Base-by-base conservation (phyloP, 2,329 filamentous ascomycete genomes). In the Geosmithia morbida region DNA sequence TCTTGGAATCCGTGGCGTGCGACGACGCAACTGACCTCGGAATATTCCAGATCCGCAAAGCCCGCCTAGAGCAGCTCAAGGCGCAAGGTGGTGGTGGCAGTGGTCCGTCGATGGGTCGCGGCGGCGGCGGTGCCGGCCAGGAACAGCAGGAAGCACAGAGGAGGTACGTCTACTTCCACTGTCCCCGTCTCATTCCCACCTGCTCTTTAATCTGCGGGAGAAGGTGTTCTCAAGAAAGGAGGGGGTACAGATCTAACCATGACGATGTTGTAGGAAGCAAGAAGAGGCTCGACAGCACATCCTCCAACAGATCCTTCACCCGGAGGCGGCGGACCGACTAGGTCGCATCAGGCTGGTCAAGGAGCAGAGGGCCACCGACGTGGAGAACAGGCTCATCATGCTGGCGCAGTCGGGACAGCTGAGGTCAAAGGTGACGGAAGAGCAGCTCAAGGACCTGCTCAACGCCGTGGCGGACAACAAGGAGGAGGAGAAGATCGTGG, bases 311-410 rank as follows among this genome's bases (percentile, higher is more conserved):
- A 97, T 98, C 70, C 86, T 98, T 51, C 83, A 89, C 58, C 92
- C 92, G 54, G 87, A 90, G 60, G 92, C 92, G 17, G 85, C 87
- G 51, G 92, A 98, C 68, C 85, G 92, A 14, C 77, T 98, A 1
- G 87, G 87, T 49, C 87, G 92, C 54, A 97, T 98, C 68, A 84
- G 90, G 33, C 81, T 98, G 51, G 92, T 98, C 60, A 97, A 97
- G 68, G 87, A 89, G 62, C 82, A 83, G 56, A 86, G 92, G 58
- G 92, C 92, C 37, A 77, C 75, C 51, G 88, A 96, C 59, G 79
- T 98, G 49, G 92, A 98, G 71, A 89, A 94, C 72, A 70, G 90
- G 46, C 77, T 98, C 48, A 89, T 98, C 64, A 88, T 83, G 80
- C 77, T 98, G 49, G 90, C 92, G 49, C 80, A 88, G 58, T 78